Evolutionary conservation across 768 basidiomycete species (phyloP).

Genomic region (Hericium coralloides): DNA sequence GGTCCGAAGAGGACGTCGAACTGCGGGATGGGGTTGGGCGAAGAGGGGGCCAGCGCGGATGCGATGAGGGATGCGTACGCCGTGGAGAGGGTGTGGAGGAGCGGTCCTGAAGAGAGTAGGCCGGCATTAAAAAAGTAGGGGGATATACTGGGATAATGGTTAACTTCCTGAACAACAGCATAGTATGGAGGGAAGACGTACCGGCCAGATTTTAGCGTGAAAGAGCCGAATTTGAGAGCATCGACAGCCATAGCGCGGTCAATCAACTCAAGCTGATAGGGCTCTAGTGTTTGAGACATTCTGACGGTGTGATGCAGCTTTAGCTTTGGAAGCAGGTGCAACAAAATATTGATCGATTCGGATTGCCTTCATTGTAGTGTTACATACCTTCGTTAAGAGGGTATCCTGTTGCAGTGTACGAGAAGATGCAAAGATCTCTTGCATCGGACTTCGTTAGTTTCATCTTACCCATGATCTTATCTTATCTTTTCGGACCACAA

Average conservation of each 20-base stretch:
- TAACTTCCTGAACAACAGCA: conserved; percentile 2
- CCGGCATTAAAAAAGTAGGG: conserved; percentile 99
- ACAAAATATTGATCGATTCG: too few species aligned
- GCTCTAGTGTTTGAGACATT: conserved; percentile 22
- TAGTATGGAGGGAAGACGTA: conserved; percentile 28
- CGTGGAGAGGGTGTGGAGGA: conserved; percentile 65
- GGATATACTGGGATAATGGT: conserved; percentile 46
- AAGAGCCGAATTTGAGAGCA: conserved; percentile 84
- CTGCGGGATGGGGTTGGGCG: conserved; percentile 21
- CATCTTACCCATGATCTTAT: too few species aligned
- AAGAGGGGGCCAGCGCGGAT: conserved; percentile 32
- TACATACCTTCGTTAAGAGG: too few species aligned
- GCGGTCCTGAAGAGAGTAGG: conserved; percentile 73
- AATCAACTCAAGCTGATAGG: conserved; percentile 60
- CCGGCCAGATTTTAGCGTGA: conserved; percentile 94
- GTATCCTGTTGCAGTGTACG: too few species aligned
- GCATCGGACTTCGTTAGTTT: too few species aligned
- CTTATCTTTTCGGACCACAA: too few species aligned
- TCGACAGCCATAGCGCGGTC: conserved; percentile 56
- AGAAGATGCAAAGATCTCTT: too few species aligned
- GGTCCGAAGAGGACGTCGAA: conserved; percentile 93
- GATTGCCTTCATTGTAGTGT: too few species aligned
- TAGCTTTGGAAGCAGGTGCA: too few species aligned
- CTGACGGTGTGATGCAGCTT: not conserved
- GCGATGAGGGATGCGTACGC: conserved; percentile 82